Evolutionary conservation across 1,139 yeast genomes (phyloP).

Genomic region (Pichia sp.): DNA sequence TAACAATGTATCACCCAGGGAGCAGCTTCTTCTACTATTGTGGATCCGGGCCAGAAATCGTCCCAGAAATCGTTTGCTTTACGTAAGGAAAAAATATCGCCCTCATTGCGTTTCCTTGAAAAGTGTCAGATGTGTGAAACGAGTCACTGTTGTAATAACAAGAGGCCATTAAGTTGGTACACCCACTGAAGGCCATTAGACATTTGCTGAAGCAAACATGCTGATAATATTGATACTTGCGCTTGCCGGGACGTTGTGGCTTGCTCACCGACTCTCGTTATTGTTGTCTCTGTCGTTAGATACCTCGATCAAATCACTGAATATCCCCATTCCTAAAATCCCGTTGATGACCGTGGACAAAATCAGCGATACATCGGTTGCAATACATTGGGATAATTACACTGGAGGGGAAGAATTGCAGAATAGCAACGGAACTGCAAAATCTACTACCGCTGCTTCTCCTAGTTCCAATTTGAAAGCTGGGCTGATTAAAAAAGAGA

Average conservation of each 20-base stretch:
- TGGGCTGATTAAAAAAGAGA: neutral
- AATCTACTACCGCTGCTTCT: neutral
- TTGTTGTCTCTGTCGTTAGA: conserved; percentile 41
- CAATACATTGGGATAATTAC: conserved; percentile 47
- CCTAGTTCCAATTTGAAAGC: neutral
- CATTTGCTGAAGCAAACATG: conserved; percentile 11
- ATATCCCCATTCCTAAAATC: conserved; percentile 48
- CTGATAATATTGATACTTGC: conserved; percentile 17
- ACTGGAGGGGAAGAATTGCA: neutral
- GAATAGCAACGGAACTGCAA: neutral
- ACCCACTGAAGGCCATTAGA: neutral
- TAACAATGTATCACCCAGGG: too few relatives aligned
- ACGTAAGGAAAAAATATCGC: too few relatives aligned
- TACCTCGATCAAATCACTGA: conserved; percentile 39
- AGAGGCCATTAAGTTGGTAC: too few relatives aligned
- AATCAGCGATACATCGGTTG: conserved; percentile 39
- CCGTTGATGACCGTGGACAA: conserved; percentile 50
- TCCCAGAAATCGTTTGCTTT: too few relatives aligned
- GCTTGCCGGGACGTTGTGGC: conserved; percentile 30
- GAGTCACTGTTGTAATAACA: too few relatives aligned
- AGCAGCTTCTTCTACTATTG: too few relatives aligned
- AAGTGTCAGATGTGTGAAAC: neutral
- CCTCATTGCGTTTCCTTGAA: too few relatives aligned
- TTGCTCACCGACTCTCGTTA: conserved; percentile 35
- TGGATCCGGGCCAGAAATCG: too few relatives aligned